A percentile compares a stretch with the other conserved stretches of the same genome.
Conservation (phyloP, 2,329 filamentous ascomycete species). For the Colletotrichum musicola region DNA sequence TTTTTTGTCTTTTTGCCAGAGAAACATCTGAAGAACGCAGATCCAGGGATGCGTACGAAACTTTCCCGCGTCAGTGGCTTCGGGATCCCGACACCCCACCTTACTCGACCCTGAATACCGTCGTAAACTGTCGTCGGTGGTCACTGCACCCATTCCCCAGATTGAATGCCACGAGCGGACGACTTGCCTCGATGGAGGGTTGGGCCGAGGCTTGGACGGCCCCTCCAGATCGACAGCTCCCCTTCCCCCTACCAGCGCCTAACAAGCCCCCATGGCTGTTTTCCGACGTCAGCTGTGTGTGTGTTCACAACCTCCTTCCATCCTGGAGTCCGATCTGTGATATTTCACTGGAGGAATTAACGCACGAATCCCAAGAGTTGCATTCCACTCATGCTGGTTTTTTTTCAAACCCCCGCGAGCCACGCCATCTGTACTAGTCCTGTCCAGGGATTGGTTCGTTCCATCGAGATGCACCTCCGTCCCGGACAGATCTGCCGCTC, state of each 20-base stretch:
- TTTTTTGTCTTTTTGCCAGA: background rate
- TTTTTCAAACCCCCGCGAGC: slow-evolving; percentile 14
- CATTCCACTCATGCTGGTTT: background rate
- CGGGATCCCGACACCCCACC: background rate
- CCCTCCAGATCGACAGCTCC: slow-evolving; percentile 27
- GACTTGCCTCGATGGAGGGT: slow-evolving; percentile 13
- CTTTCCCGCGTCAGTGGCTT: slow-evolving; percentile 18
- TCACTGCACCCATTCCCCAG: background rate
- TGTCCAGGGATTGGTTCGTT: slow-evolving; percentile 24
- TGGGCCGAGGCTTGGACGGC: slow-evolving; percentile 29
- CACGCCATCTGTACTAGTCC: slow-evolving; percentile 5
- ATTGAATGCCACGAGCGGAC: slow-evolving; percentile 4
- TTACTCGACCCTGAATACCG: background rate
- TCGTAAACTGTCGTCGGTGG: background rate
- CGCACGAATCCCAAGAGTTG: slow-evolving; percentile 28
- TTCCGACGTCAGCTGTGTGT: slow-evolving; percentile 27
- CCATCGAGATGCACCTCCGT: slow-evolving; percentile 29
- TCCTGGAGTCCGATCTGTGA: slow-evolving; percentile 11
- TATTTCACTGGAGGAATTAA: slow-evolving; percentile 33
- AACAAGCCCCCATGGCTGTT: slow-evolving; percentile 3
- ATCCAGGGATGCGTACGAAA: background rate
- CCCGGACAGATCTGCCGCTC: slow-evolving; percentile 31
- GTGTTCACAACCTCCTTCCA: slow-evolving; percentile 23
- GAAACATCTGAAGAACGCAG: background rate
- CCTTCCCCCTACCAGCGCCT: background rate